Evolutionary conservation across 306 rosid genomes (phyloP).

Genomic region (Datisca glomerata): DNA sequence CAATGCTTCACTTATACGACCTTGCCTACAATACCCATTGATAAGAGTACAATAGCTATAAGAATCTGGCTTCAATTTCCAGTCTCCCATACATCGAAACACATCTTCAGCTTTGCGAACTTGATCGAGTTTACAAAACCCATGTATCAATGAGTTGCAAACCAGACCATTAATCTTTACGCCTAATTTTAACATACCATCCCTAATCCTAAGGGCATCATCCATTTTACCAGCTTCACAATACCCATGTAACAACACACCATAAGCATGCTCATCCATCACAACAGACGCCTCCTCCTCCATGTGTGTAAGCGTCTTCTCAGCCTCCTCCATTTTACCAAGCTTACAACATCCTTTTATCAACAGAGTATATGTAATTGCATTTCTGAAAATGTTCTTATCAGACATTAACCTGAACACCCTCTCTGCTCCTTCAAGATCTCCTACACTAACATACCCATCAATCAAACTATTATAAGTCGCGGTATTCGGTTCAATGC

Average conservation of each 20-base stretch:
- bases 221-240: slow-evolving; percentile 51
- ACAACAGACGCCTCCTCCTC: slow-evolving; percentile 26
- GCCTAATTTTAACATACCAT: slow-evolving; percentile 48
- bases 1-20: slow-evolving; percentile 22
- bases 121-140: slow-evolving; percentile 51
- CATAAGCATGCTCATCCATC: slow-evolving; percentile 53
- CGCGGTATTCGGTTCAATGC: slow-evolving; percentile 47
- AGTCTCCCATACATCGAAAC: slow-evolving; percentile 31
- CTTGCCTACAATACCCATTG: slow-evolving; percentile 25
- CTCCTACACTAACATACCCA: slow-evolving; percentile 50
- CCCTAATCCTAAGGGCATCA: slow-evolving; percentile 55
- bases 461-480: slow-evolving; percentile 61
- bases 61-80: slow-evolving; percentile 47
- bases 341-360: slow-evolving; percentile 52
- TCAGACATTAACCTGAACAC: slow-evolving; percentile 44
- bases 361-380: slow-evolving; percentile 47
- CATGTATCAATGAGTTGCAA: slow-evolving; percentile 64
- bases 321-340: slow-evolving; percentile 48
- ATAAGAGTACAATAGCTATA: slow-evolving; percentile 34
- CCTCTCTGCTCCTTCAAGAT: slow-evolving; percentile 31
- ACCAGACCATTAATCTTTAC: slow-evolving; percentile 48
- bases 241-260: slow-evolving; percentile 59
- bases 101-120: slow-evolving; percentile 33
- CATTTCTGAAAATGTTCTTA: slow-evolving; percentile 38
- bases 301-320: slow-evolving; percentile 35